These are phyloP conservation scores for Pyricularia sp. DNA, from an alignment of 2,329 filamentous ascomycete species.

Conservation along the genomic window DNA sequence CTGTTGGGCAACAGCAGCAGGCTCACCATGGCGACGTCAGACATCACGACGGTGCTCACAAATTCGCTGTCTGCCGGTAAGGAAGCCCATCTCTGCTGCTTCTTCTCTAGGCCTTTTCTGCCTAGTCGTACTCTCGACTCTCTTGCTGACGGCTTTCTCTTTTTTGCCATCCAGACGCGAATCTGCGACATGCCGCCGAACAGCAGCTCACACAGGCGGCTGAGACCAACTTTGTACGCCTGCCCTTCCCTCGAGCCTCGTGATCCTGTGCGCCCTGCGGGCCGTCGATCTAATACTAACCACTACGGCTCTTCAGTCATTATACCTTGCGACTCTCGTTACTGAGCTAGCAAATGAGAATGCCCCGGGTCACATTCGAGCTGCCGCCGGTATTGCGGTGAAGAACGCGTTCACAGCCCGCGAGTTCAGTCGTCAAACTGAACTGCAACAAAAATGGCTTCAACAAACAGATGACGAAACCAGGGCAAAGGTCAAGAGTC, in stretches of 20 bases:
- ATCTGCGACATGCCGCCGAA: constrained; percentile 83
- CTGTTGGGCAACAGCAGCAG: constrained; percentile 7
- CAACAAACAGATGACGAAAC: constrained; percentile 71
- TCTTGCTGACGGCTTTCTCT: constrained; percentile 9
- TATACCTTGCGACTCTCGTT: constrained; percentile 87
- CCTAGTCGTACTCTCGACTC: constrained; percentile 9
- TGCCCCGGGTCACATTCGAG: constrained; percentile 74
- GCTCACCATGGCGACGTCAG: constrained; percentile 62
- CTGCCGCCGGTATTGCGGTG: constrained; percentile 88
- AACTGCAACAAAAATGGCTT: constrained; percentile 91
- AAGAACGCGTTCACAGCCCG: constrained; percentile 97
- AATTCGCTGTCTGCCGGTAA: constrained; percentile 92
- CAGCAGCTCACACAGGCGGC: constrained; percentile 88
- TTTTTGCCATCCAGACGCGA: constrained; percentile 56
- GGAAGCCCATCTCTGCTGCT: constrained; percentile 22
- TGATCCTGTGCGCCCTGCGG: background rate
- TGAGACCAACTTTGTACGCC: constrained; percentile 84
- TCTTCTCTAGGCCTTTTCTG: constrained; percentile 4
- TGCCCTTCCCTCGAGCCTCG: constrained; percentile 8
- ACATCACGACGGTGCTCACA: constrained; percentile 96
- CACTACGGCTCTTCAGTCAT: constrained; percentile 48
- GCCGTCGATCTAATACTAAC: constrained; percentile 5
- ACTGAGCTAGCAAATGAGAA: constrained; percentile 90
- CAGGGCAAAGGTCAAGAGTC: constrained; percentile 79
- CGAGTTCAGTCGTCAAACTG: constrained; percentile 77